Percentiles rank a stretch among this genome's conserved stretches.
phyloP scores from a whole-genome alignment of 1,284 basidiomycete genomes.

The Athelia psychrophila region DNA sequence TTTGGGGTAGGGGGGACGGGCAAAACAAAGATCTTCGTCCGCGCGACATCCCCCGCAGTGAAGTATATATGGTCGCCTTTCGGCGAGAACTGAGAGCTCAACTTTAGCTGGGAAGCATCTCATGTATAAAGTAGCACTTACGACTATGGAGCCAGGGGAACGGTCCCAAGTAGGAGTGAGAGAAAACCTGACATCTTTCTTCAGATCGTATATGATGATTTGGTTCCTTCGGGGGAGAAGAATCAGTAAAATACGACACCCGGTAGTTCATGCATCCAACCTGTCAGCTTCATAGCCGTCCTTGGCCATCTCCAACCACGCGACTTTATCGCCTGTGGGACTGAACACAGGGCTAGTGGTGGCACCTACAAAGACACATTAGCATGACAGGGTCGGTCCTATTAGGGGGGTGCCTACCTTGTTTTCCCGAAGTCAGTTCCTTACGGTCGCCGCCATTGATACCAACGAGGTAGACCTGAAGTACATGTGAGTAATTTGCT shows the following conservation, averaged over 20 bases:
- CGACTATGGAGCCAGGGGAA: constrained; percentile 59
- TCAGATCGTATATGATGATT: constrained; percentile 76
- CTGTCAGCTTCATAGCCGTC: constrained; percentile 88
- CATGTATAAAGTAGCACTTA: constrained; percentile 25
- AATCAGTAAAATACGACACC: not conserved
- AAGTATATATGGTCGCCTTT: constrained; percentile 72
- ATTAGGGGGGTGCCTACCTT: constrained; percentile 40
- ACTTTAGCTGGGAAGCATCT: constrained; percentile 3
- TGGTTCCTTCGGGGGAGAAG: constrained; percentile 49
- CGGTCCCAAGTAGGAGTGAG: constrained; percentile 84
- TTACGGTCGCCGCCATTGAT: constrained; percentile 48
- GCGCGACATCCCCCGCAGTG: constrained; percentile 74
- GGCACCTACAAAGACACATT: constrained; percentile 41
- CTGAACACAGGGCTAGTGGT: constrained; percentile 70
- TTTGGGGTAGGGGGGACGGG: constrained; percentile 61
- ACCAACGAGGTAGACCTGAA: constrained; percentile 63
- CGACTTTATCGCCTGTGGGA: constrained; percentile 64
- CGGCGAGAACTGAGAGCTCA: constrained; percentile 60
- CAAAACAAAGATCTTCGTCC: constrained; percentile 69
- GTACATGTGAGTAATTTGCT: constrained; percentile 1
- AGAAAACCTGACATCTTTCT: constrained; percentile 62
- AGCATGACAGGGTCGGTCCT: not conserved
- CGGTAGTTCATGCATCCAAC: constrained; percentile 30
- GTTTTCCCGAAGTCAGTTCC: constrained; percentile 77
- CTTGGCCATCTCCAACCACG: constrained; percentile 83